Percentiles rank a stretch among this genome's conserved stretches.
Conservation (phyloP, 352 stramenopile species). For the Aphanomyces cochlioides region DNA sequence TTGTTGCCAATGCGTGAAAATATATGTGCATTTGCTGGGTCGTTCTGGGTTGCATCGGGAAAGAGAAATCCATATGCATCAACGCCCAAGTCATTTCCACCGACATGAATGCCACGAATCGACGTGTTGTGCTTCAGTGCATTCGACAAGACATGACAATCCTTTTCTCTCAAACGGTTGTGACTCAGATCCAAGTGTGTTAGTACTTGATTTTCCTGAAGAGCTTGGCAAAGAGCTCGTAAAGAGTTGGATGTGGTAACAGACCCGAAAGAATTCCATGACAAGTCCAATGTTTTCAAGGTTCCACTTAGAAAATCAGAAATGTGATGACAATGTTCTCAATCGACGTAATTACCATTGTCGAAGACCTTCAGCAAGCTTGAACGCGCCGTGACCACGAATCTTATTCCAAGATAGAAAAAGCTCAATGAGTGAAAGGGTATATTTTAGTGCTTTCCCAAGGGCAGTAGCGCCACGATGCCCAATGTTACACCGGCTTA, state of each 20-base stretch:
- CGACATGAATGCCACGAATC: constrained; percentile 23
- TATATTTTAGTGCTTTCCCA: constrained; percentile 21
- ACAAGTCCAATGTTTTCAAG: constrained; percentile 24
- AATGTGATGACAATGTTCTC: neutral
- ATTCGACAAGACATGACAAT: neutral
- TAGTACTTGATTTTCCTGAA: constrained; percentile 9
- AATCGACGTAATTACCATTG: constrained; percentile 4
- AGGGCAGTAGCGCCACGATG: constrained; percentile 20
- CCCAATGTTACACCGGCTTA: constrained; percentile 29
- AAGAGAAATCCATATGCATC: constrained; percentile 27
- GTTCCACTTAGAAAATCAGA: neutral
- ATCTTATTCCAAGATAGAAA: constrained; percentile 30
- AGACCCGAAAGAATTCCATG: constrained; percentile 28
- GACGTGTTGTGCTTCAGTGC: constrained; percentile 3
- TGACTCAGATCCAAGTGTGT: constrained; percentile 30
- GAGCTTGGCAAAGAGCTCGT: neutral
- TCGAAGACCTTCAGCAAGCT: constrained; percentile 19
- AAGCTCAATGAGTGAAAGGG: constrained; percentile 4
- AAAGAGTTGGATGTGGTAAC: constrained; percentile 11
- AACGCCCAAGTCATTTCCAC: constrained; percentile 22
- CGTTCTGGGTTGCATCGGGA: constrained; percentile 22
- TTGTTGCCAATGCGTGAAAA: constrained; percentile 18
- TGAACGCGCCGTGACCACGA: constrained; percentile 7
- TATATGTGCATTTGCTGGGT: constrained; percentile 18
- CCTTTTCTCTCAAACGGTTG: constrained; percentile 18